phyloP scores from a whole-genome alignment of 2,329 filamentous ascomycete species.

The Sarocladium oryzae region DNA sequence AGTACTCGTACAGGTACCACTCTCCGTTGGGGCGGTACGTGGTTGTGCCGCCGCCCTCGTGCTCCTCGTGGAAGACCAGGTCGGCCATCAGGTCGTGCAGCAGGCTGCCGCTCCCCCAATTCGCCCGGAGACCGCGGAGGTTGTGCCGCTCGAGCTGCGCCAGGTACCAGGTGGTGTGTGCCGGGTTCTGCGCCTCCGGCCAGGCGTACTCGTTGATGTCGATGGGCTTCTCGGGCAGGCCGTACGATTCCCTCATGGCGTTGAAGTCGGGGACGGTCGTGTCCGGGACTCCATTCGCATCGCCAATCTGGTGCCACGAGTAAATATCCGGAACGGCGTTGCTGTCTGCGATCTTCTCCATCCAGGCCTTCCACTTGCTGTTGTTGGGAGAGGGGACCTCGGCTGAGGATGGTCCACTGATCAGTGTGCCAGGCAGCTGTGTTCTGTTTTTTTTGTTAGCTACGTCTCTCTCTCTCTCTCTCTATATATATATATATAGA shows the following conservation, averaged over 20 bases:
- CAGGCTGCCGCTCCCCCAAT: conserved; percentile 33
- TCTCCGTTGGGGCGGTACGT: conserved; percentile 10
- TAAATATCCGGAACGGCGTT: conserved; percentile 13
- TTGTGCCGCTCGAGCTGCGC: conserved; percentile 38
- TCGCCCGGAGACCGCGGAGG: conserved; percentile 34
- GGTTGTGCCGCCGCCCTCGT: no score
- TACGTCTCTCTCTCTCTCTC: no score
- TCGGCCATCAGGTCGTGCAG: conserved; percentile 39
- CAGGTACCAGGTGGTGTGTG: conserved; percentile 37
- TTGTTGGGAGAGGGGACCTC: conserved; percentile 2
- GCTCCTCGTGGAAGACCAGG: conserved; percentile 16
- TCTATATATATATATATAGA: no score
- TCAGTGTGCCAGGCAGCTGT: conserved; percentile 10
- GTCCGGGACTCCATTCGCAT: conserved; percentile 10
- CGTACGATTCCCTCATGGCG: conserved; percentile 20
- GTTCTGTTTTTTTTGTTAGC: no score
- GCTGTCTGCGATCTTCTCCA: conserved; percentile 10
- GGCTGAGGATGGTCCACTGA: conserved; percentile 10
- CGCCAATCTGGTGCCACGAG: conserved; percentile 14
- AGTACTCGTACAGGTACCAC: conserved; percentile 13
- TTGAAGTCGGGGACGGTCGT: conserved; percentile 15
- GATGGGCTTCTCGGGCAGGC: conserved; percentile 26
- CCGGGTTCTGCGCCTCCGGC: conserved; percentile 32
- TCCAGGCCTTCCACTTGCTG: conserved; percentile 8
- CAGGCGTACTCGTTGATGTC: conserved; percentile 44